Evolutionary conservation across 2,329 filamentous ascomycete species (phyloP).

Genomic region (Fusarium coicis): DNA sequence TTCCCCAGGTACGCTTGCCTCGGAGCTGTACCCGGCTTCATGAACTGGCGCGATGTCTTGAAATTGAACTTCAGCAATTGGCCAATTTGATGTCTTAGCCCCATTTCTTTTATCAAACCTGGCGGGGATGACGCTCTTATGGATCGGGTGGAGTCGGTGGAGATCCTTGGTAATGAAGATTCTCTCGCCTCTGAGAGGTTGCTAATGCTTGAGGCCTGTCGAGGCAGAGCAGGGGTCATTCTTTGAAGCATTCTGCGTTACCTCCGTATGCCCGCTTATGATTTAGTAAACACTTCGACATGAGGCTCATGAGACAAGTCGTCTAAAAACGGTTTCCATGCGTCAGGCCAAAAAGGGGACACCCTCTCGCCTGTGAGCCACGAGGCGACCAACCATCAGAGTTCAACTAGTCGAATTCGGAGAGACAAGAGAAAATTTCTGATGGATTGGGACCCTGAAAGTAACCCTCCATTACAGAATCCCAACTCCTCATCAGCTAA

Average conservation of each 20-base stretch:
- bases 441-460: slow-evolving; percentile 28
- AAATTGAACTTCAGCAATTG: slow-evolving; percentile 39
- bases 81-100: slow-evolving; percentile 12
- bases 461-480: slow-evolving; percentile 10
- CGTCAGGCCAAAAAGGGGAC: slow-evolving; percentile 17
- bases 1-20: slow-evolving; percentile 19
- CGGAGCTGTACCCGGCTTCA: slow-evolving; percentile 24
- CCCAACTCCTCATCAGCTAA: slow-evolving; percentile 3
- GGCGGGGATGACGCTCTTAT: slow-evolving; percentile 33
- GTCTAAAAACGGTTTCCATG: slow-evolving; percentile 9
- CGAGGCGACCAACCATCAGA: slow-evolving; percentile 25
- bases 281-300: slow-evolving; percentile 5
- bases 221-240: slow-evolving; percentile 16
- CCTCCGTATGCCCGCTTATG: not conserved
- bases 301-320: slow-evolving; percentile 12
- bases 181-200: slow-evolving; percentile 38
- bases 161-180: slow-evolving; percentile 40
- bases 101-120: slow-evolving; percentile 10
- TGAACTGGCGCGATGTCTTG: slow-evolving; percentile 25
- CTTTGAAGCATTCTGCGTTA: not conserved
- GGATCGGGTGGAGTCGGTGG: slow-evolving; percentile 34
- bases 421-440: slow-evolving; percentile 23
- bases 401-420: slow-evolving; percentile 26
- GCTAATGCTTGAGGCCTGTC: slow-evolving; percentile 2
- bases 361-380: slow-evolving; percentile 8